Percentiles rank a stretch among this genome's conserved stretches.
These are phyloP conservation scores for Entelexis paramagnoliae DNA, from an alignment of 1,139 yeast species.

Conservation along the genomic window DNA sequence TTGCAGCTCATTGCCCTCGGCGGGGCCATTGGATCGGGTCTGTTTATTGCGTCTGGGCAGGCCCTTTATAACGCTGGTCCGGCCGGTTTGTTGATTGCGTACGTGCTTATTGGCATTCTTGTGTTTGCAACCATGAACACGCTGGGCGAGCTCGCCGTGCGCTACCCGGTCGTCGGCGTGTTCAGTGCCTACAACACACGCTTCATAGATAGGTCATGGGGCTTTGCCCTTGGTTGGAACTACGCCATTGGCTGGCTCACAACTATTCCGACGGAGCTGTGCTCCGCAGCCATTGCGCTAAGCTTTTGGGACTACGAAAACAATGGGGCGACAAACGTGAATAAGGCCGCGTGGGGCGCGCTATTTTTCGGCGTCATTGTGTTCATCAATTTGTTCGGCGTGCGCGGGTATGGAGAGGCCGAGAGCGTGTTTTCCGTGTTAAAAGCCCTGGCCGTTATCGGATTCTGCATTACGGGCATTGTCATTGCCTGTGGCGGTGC, in stretches of 20 bases:
- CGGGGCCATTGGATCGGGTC: conserved; percentile 72
- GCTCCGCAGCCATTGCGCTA: conserved; percentile 64
- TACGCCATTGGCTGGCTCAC: conserved; percentile 70
- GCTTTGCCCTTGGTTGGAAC: conserved; percentile 77
- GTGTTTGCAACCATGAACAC: conserved; percentile 67
- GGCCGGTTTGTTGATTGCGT: conserved; percentile 62
- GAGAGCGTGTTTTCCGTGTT: conserved; percentile 51
- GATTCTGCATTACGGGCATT: conserved; percentile 55
- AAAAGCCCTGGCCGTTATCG: conserved; percentile 51
- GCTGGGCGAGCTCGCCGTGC: conserved; percentile 70
- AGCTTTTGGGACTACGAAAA: conserved; percentile 45
- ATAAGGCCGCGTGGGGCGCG: conserved; percentile 49
- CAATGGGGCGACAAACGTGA: conserved; percentile 22
- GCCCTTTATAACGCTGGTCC: conserved; percentile 68
- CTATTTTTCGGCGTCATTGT: conserved; percentile 51
- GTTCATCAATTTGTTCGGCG: conserved; percentile 55
- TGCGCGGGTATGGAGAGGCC: conserved; percentile 65
- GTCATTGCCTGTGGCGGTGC: conserved; percentile 60
- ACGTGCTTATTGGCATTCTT: conserved; percentile 56
- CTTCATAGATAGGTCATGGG: conserved; percentile 42
- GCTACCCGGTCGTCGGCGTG: conserved; percentile 70
- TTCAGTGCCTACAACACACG: conserved; percentile 61
- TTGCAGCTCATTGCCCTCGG: conserved; percentile 59
- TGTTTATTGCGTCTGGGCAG: conserved; percentile 64
- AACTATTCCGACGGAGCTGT: conserved; percentile 62